Percentiles rank a stretch among this genome's conserved stretches.
Conservation (phyloP, 352 stramenopile genomes). For the Aphanomyces invadans region DNA sequence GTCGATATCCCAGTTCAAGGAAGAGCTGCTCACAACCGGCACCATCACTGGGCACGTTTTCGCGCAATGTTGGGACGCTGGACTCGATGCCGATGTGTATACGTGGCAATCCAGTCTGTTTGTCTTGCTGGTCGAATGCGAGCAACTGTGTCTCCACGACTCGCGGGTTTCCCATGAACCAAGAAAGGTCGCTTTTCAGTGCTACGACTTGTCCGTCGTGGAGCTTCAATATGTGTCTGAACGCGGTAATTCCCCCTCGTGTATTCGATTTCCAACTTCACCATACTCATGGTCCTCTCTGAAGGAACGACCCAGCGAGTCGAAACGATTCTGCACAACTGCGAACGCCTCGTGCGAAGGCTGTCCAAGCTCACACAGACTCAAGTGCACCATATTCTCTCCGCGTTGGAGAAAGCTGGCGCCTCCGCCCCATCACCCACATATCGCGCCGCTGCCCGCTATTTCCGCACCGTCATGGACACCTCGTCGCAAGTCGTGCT, state of each 20-base stretch:
- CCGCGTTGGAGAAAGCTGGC: neutral
- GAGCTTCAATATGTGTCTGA: conserved; percentile 8
- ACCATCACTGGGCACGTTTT: neutral
- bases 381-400: neutral
- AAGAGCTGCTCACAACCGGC: neutral
- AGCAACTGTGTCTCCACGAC: neutral
- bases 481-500: conserved; percentile 35
- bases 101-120: conserved; percentile 1
- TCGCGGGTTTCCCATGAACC: neutral
- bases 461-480: neutral
- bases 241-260: neutral
- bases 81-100: neutral
- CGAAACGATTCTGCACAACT: conserved; percentile 9
- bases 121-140: neutral
- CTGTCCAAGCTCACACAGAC: neutral
- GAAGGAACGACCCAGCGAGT: conserved; percentile 1
- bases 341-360: neutral
- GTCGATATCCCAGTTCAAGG: neutral
- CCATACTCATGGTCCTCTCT: neutral
- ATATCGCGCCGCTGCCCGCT: neutral
- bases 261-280: no score
- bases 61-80: neutral
- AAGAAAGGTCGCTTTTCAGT: neutral
- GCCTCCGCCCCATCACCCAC: neutral
- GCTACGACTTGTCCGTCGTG: neutral